These are phyloP conservation scores for Eucalyptus virginea DNA, from an alignment of 345 rosid genomes.

Conservation along the genomic window DNA sequence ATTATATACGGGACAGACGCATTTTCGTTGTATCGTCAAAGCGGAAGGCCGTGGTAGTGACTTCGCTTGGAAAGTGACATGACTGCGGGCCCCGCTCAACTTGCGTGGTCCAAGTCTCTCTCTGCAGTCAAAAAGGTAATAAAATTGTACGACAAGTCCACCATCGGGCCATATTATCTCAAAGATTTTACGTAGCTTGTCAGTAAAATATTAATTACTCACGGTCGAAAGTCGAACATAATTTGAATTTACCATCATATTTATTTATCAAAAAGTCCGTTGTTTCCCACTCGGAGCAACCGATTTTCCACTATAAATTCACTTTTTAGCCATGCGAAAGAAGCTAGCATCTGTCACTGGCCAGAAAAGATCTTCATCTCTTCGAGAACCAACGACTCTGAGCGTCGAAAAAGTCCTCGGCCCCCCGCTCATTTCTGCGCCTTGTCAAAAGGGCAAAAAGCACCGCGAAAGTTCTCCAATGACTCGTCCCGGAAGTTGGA, in stretches of 20 bases:
- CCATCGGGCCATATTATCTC: background rate
- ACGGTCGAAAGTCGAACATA: background rate
- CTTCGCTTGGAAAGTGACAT: background rate
- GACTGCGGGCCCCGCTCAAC: background rate
- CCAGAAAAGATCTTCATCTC: background rate
- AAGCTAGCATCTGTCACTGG: background rate
- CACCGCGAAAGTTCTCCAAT: background rate
- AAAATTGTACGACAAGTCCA: background rate
- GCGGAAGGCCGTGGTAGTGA: background rate
- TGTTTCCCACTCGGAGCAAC: background rate
- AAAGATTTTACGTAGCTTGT: background rate
- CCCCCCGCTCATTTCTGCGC: background rate
- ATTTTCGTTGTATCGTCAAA: background rate
- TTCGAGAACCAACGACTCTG: background rate
- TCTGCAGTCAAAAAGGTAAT: background rate
- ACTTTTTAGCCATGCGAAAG: background rate
- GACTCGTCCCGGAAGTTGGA: background rate
- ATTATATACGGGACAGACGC: background rate
- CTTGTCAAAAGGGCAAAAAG: background rate
- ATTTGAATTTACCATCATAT: background rate
- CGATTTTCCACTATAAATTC: background rate
- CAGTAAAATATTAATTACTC: background rate
- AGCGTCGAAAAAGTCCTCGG: background rate
- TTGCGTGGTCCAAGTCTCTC: background rate
- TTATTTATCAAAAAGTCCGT: background rate